Base-by-base conservation (phyloP, 1,284 basidiomycete genomes). In the Tausonia pullulans region DNA sequence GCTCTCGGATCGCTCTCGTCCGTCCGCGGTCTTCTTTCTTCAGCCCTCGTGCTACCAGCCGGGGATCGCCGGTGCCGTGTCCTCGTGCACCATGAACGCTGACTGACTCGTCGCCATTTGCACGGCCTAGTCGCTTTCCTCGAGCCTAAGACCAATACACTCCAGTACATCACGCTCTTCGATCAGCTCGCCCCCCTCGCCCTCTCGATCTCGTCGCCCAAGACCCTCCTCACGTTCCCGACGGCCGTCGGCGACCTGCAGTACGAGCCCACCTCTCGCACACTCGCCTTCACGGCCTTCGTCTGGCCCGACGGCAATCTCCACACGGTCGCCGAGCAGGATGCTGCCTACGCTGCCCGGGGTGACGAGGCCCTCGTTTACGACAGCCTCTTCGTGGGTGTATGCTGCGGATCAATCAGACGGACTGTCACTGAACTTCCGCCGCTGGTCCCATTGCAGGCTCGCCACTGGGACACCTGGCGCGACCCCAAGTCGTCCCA, bases 401-500 rank as follows among this genome's bases (percentile, higher is more conserved):
- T 11, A 8, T 44, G 49, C 9, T 27, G 16, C 11, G 14, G 7
- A 43, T 11, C 48, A 39, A 40, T 8, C 43, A 16, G 53, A 9
- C 41, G 27, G 5, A 8, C 41, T 40, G 27, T 0, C 4, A 27
- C 14, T 39, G 50, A 57, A 50, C n/a, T 46, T 6, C 16, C 55
- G 46, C 27, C 50, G n/a, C 11, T 13, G 14, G 8, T 10, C 50
- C 43, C 58, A 52, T 66, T 16, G 62, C 40, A 81, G 72, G 83
- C 80, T 53, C 80, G 91, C 40, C 90, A 95, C 69, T 96, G 92
- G 92, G 91, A 94, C 75, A 85, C 83, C 4, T 95, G 90, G 90
- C 79, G 82, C 51, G 83, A 82, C 2, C 84, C 84, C 72, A 81
- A 81, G 63, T 76, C 82, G 40, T 82, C 84, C 55, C 74, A 74